These are phyloP conservation scores for Jatropha multifida DNA, from an alignment of 441 rosid genomes.

Conservation along the genomic window DNA sequence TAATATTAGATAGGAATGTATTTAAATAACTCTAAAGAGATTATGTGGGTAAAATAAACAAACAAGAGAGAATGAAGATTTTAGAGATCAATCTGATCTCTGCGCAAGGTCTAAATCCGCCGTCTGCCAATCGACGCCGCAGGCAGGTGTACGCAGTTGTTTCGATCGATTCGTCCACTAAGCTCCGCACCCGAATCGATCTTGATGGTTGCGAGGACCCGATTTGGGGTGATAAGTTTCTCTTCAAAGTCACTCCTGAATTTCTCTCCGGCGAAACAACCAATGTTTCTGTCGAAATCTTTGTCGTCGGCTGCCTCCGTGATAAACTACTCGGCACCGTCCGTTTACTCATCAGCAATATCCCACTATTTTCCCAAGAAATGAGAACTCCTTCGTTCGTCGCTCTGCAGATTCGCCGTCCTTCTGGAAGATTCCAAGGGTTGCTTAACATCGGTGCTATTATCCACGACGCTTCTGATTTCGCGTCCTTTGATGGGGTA, in stretches of 20 bases:
- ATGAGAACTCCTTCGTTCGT: constrained; percentile 58
- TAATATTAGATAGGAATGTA: no score
- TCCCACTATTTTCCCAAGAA: constrained; percentile 33
- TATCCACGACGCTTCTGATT: constrained; percentile 50
- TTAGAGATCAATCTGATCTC: constrained; percentile 88
- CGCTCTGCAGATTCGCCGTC: constrained; percentile 82
- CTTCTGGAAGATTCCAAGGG: constrained; percentile 77
- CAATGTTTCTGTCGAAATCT: constrained; percentile 73
- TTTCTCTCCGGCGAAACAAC: constrained; percentile 74
- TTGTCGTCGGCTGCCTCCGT: constrained; percentile 63
- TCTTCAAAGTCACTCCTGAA: constrained; percentile 61
- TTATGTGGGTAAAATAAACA: no score
- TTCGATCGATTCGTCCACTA: constrained; percentile 59
- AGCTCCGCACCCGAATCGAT: constrained; percentile 72
- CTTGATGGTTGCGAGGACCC: constrained; percentile 67
- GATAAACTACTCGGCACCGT: constrained; percentile 72
- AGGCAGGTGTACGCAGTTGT: constrained; percentile 70
- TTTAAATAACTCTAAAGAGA: no score
- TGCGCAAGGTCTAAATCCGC: constrained; percentile 81
- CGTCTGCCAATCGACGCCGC: constrained; percentile 47
- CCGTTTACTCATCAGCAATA: constrained; percentile 66
- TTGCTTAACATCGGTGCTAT: constrained; percentile 62
- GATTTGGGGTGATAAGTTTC: constrained; percentile 81
- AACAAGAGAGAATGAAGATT: constrained; percentile 40
- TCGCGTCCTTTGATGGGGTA: constrained; percentile 37